A percentile compares a stretch with the other conserved stretches of the same genome.
phyloP scores from a whole-genome alignment of 257 asterid genomes.

The Solanum virginianum region DNA sequence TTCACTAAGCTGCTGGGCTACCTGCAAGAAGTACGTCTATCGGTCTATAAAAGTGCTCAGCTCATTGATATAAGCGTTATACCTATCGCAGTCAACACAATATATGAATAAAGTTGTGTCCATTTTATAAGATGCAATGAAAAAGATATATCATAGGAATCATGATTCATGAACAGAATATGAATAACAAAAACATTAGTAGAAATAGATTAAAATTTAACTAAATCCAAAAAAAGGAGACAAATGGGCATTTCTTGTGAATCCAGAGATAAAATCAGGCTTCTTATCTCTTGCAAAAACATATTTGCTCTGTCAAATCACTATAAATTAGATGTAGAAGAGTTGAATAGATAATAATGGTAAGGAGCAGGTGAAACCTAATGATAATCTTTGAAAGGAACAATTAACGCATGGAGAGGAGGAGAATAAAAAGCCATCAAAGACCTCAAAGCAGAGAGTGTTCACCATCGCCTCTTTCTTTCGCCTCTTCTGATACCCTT shows the following conservation, averaged over 20 bases:
- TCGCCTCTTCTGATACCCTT: background rate
- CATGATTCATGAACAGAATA: background rate
- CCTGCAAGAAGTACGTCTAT: slow-evolving; percentile 93
- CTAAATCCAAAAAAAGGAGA: background rate
- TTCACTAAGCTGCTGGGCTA: slow-evolving; percentile 58
- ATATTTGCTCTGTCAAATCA: slow-evolving; percentile 70
- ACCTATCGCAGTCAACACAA: slow-evolving; percentile 29
- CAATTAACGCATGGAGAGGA: slow-evolving; percentile 66
- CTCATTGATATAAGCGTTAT: slow-evolving; percentile 70
- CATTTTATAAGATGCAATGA: background rate
- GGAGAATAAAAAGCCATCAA: slow-evolving; percentile 71
- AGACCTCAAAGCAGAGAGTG: too few species aligned
- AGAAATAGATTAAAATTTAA: background rate
- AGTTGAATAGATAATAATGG: background rate
- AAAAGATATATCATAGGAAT: background rate
- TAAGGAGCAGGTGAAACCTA: slow-evolving; percentile 35
- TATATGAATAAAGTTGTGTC: background rate
- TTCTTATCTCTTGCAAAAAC: slow-evolving; percentile 83
- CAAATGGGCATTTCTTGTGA: slow-evolving; percentile 89
- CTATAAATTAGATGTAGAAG: slow-evolving; percentile 1
- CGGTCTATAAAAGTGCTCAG: slow-evolving; percentile 89
- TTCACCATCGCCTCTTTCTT: too few species aligned
- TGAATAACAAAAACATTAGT: background rate
- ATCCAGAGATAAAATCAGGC: slow-evolving; percentile 80
- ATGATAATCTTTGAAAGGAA: slow-evolving; percentile 93